These are phyloP conservation scores for Clarireedia homoeocarpa DNA, from an alignment of 2,329 filamentous ascomycete species.

Conservation along the genomic window DNA sequence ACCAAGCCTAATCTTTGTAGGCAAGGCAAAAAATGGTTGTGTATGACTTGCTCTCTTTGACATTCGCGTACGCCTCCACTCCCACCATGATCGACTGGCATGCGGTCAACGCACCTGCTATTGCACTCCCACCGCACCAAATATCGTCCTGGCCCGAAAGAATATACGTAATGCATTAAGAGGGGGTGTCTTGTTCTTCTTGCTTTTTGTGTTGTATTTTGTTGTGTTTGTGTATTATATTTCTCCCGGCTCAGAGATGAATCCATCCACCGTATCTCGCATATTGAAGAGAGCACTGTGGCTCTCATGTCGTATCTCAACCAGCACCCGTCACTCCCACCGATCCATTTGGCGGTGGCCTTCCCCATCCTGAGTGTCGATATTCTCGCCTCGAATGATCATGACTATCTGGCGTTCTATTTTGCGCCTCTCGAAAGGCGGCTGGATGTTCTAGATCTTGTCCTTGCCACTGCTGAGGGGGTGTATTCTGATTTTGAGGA, in stretches of 20 bases:
- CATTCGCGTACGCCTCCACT: too few species aligned
- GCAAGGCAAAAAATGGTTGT: not conserved
- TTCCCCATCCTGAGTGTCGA: constrained; percentile 29
- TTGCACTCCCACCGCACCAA: not conserved
- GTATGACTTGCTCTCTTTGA: not conserved
- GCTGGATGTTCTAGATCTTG: constrained; percentile 22
- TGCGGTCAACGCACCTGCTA: too few species aligned
- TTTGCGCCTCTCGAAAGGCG: constrained; percentile 22
- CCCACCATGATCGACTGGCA: too few species aligned
- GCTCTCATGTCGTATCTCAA: not conserved
- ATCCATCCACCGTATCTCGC: not conserved
- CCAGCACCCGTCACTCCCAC: constrained; percentile 28
- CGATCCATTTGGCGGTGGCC: constrained; percentile 28
- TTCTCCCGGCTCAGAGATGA: not conserved
- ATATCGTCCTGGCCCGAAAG: not conserved
- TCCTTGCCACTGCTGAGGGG: constrained; percentile 40
- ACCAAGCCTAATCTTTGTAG: not conserved
- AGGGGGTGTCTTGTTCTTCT: not conserved
- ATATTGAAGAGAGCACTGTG: too few species aligned
- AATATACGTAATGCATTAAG: not conserved
- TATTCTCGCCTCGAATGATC: constrained; percentile 22
- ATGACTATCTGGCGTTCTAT: constrained; percentile 29
- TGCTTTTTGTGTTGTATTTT: not conserved
- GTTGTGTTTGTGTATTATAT: not conserved
- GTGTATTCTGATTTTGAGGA: constrained; percentile 38